Evolutionary conservation across 2,329 filamentous ascomycete genomes (phyloP).

Genomic region (Fusarium keratoplasticum): DNA sequence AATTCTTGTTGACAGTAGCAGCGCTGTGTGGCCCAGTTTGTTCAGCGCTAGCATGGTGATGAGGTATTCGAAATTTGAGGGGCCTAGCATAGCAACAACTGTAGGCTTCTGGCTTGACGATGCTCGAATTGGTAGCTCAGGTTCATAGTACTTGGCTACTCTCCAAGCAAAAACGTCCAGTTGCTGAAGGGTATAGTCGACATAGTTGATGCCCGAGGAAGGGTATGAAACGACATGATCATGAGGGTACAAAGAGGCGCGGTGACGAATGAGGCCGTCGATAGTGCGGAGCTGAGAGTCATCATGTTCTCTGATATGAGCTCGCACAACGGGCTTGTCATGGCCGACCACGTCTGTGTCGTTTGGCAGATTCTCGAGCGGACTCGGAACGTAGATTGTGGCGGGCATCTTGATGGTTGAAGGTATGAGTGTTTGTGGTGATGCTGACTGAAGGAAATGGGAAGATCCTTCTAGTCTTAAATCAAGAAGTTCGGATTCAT

Average conservation of each 20-base stretch:
- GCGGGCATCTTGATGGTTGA: neutral
- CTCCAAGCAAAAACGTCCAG: neutral
- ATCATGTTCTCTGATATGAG: neutral
- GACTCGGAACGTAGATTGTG: neutral
- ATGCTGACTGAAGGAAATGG: neutral
- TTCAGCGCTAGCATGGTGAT: neutral
- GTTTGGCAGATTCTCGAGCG: neutral
- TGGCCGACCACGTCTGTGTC: neutral
- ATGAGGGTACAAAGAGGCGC: neutral
- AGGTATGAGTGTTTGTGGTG: neutral
- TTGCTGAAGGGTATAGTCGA: neutral
- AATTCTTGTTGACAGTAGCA: neutral
- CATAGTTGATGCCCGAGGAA: neutral
- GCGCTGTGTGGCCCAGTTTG: neutral
- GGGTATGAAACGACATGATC: neutral
- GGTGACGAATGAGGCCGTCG: neutral
- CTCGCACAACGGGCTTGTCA: neutral
- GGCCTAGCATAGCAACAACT: neutral
- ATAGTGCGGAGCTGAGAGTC: neutral
- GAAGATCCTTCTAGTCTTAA: neutral
- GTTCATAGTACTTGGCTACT: neutral
- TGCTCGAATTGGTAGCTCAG: neutral
- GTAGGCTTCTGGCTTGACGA: neutral
- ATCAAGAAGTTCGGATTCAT: neutral
- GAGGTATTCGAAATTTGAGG: neutral